phyloP scores from a whole-genome alignment of 257 asterid genomes.

The Forsythia suspensa region DNA sequence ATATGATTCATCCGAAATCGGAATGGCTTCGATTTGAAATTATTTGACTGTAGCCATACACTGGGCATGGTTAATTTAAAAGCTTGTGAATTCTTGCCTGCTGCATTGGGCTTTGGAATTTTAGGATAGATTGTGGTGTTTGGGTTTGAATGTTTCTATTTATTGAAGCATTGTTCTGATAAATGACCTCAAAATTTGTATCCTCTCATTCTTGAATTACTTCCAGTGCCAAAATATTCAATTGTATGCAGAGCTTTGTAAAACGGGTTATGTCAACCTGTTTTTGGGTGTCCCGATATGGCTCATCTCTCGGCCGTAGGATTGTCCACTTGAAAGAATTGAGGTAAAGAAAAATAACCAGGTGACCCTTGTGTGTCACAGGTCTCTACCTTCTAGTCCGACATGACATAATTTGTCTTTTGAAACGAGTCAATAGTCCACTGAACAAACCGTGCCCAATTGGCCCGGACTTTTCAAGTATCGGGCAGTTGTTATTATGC shows the following conservation, averaged over 20 bases:
- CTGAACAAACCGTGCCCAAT: background rate
- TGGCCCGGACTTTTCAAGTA: no score
- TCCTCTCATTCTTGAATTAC: background rate
- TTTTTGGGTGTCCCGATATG: background rate
- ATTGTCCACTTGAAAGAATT: no score
- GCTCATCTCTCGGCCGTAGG: background rate
- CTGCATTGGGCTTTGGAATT: background rate
- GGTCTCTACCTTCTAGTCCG: no score
- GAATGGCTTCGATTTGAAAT: slow-evolving; percentile 19
- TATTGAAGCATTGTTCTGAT: background rate
- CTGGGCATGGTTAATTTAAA: slow-evolving; percentile 9
- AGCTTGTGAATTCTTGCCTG: background rate
- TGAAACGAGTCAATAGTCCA: background rate
- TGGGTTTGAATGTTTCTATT: background rate
- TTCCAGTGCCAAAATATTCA: background rate
- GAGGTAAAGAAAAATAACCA: no score
- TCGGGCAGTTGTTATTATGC: background rate
- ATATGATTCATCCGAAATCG: slow-evolving; percentile 30
- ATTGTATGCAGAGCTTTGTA: background rate
- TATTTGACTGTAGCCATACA: background rate
- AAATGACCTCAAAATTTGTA: background rate
- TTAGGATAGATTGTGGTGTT: background rate
- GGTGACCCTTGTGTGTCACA: no score
- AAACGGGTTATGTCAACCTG: background rate
- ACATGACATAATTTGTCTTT: no score